A percentile compares a stretch with the other conserved stretches of the same genome.
phyloP scores from a whole-genome alignment of 768 basidiomycete species.

The Heimioporus sp. region DNA sequence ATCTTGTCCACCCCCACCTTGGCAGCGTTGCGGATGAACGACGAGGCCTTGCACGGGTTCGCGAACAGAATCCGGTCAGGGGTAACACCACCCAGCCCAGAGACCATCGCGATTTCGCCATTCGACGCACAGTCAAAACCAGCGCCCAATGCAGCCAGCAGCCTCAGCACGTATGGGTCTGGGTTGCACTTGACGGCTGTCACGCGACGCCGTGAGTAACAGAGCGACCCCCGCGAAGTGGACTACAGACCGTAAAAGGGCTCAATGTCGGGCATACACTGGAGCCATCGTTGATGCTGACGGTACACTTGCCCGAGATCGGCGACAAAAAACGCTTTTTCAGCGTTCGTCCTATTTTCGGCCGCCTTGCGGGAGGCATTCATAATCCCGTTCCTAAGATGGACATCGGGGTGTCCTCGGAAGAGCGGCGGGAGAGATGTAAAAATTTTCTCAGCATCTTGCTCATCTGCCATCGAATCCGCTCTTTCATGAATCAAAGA shows the following conservation, averaged over 20 bases:
- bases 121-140: constrained; percentile 99
- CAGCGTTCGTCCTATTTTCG: constrained; percentile 66
- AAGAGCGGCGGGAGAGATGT: constrained; percentile 64
- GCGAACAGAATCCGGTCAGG: constrained; percentile 92
- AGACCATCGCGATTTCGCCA: constrained; percentile 83
- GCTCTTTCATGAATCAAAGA: constrained; percentile 43
- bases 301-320: constrained; percentile 86
- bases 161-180: constrained; percentile 88
- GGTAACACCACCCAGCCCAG: constrained; percentile 69
- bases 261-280: constrained; percentile 77
- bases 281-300: constrained; percentile 82
- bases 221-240: constrained; percentile 16
- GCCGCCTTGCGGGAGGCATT: constrained; percentile 51
- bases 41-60: constrained; percentile 97
- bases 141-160: constrained; percentile 85
- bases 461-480: constrained; percentile 37
- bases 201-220: constrained; percentile 23
- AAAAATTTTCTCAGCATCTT: constrained; percentile 48
- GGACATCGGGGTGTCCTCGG: constrained; percentile 68
- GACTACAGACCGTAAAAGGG: constrained; percentile 83
- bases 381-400: constrained; percentile 77
- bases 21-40: constrained; percentile 86
- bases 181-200: constrained; percentile 98
- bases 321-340: constrained; percentile 95
- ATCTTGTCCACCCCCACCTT: constrained; percentile 81